phyloP scores from a whole-genome alignment of 2,329 filamentous ascomycete species.

The Fusarium domesticum region DNA sequence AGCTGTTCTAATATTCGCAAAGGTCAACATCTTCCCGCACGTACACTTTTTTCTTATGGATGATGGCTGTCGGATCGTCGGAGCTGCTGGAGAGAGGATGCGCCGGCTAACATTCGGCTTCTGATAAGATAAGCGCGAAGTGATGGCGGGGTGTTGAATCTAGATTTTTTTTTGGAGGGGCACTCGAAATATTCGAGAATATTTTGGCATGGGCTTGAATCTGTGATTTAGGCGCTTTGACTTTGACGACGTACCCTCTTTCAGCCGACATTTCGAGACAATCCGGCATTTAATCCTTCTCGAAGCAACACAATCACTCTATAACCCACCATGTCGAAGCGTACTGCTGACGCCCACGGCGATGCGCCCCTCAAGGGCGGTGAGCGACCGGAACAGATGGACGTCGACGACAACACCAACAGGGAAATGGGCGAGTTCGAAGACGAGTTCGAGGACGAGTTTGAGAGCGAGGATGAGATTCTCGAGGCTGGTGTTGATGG shows the following conservation, averaged over 20 bases:
- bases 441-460: constrained; percentile 91
- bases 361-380: constrained; percentile 57
- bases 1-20: no score
- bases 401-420: constrained; percentile 54
- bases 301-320: background rate
- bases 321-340: constrained; percentile 58
- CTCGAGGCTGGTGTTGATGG: constrained; percentile 93
- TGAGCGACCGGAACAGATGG: constrained; percentile 61
- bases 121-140: background rate
- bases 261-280: background rate
- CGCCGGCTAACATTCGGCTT: background rate
- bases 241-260: background rate
- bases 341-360: constrained; percentile 49
- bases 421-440: constrained; percentile 79
- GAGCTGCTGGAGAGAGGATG: background rate
- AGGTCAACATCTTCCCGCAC: no score
- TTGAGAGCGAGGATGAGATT: constrained; percentile 86
- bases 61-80: background rate
- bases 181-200: background rate
- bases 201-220: background rate
- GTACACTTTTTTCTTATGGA: background rate
- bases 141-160: background rate
- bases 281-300: background rate
- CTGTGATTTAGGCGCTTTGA: background rate
- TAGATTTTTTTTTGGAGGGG: constrained; percentile 1